A percentile compares a stretch with the other conserved stretches of the same genome.
phyloP scores from a whole-genome alignment of 345 rosid genomes.

The Ricinus communis region DNA sequence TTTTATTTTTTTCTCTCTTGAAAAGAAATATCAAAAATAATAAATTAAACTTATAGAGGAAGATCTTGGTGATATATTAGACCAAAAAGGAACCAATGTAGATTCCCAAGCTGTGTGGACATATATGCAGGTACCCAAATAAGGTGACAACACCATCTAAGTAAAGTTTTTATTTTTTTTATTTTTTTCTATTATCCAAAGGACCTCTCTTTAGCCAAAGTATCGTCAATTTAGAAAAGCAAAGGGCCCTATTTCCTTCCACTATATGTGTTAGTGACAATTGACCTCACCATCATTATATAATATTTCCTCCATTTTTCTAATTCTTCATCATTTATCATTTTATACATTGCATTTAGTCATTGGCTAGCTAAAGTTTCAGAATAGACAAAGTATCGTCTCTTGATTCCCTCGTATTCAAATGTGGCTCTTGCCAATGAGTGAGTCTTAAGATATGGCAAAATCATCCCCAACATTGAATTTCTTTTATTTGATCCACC shows the following conservation, averaged over 20 bases:
- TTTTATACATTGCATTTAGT: neutral
- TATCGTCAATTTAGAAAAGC: conserved; percentile 18
- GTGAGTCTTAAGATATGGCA: neutral
- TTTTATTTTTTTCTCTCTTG: neutral
- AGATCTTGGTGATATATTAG: conserved; percentile 2
- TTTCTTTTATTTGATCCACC: too few relatives aligned
- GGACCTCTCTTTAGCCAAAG: neutral
- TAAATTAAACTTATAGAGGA: neutral
- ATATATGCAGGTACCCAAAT: conserved; percentile 10
- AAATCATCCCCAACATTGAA: neutral
- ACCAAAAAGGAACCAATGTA: conserved; percentile 1
- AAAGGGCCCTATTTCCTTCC: conserved; percentile 19
- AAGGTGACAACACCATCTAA: conserved; percentile 24
- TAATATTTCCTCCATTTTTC: conserved; percentile 17
- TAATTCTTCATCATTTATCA: conserved; percentile 33
- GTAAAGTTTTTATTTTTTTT: conserved; percentile 9
- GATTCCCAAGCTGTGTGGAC: conserved; percentile 34
- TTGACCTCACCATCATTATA: conserved; percentile 47
- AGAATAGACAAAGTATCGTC: conserved; percentile 12
- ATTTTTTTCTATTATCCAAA: neutral
- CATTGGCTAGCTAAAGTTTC: conserved; percentile 9
- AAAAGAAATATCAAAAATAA: neutral
- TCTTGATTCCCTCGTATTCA: neutral
- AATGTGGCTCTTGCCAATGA: neutral
- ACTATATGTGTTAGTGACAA: conserved; percentile 23